Percentiles rank a stretch among this genome's conserved stretches.
Conservation (phyloP, 1,284 basidiomycete species). For the Apiotrichum gracile region DNA sequence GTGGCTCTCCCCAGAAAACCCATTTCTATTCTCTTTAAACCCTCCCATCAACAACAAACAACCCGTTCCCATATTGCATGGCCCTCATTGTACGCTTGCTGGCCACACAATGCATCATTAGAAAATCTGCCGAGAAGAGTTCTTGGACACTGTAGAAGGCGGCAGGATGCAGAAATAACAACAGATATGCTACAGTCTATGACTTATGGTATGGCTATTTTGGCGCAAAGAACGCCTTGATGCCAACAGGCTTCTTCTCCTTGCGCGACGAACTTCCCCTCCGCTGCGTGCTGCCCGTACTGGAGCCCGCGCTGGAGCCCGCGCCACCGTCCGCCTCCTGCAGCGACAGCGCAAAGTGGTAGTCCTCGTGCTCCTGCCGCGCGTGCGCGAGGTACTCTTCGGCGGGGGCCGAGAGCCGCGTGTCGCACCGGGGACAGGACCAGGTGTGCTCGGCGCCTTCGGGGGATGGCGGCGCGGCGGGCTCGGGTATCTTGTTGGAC, state of each 20-base stretch:
- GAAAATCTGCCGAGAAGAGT: not conserved
- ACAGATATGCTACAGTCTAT: not conserved
- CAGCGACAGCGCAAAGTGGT: slow-evolving; percentile 74
- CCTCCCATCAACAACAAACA: not conserved
- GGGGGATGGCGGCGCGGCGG: not conserved
- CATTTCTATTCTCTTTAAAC: not conserved
- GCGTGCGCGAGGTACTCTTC: slow-evolving; percentile 39
- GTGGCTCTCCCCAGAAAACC: not conserved
- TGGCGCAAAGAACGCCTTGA: slow-evolving; percentile 66
- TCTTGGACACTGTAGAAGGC: no score
- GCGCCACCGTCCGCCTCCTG: slow-evolving; percentile 41
- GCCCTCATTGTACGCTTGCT: slow-evolving; percentile 6
- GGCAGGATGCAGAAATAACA: no score
- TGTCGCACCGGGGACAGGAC: slow-evolving; percentile 29
- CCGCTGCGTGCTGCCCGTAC: not conserved
- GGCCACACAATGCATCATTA: slow-evolving; percentile 7
- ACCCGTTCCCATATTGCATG: not conserved
- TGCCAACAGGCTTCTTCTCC: slow-evolving; percentile 51
- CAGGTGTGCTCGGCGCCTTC: slow-evolving; percentile 4
- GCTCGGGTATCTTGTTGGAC: not conserved
- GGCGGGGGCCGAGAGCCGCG: slow-evolving; percentile 10
- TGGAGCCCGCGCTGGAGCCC: not conserved
- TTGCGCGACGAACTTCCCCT: not conserved
- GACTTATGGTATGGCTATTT: no score
- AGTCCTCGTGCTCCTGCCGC: slow-evolving; percentile 73